Evolutionary conservation across 176 grass and related monocot genomes (phyloP), one percentile per base, ranked within the genome.

Genomic region (Luzula sylvatica): DNA sequence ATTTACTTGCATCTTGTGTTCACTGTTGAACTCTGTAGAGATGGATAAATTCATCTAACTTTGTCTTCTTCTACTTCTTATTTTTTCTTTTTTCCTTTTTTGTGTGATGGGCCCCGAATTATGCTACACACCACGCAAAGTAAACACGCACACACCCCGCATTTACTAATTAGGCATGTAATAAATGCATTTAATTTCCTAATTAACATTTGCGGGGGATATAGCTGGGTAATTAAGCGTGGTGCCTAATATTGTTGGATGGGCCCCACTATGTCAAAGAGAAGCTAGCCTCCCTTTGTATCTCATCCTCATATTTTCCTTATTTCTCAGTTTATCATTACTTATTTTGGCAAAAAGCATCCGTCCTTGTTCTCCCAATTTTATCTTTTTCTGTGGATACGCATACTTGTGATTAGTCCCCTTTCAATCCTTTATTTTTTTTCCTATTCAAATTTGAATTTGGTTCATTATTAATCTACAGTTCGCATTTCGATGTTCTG

Each of bases 221-320:
- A n/a, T n/a, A n/a, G n/a, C n/a, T n/a, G n/a, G n/a, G n/a, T n/a
- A n/a, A n/a, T n/a, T n/a, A n/a, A n/a, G n/a, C n/a, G n/a, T n/a
- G n/a, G n/a, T n/a, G n/a, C n/a, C n/a, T n/a, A n/a, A n/a, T n/a
- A n/a, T n/a, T n/a, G n/a, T n/a, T n/a, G n/a, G n/a, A 25, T 35
- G 26, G 26, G 46, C 24, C 43, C 30, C 30, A 35, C 30, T 35
- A 64, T 49, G 6, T 64, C n/a, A 64, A 64, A 64, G 59, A 41
- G n/a, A n/a, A n/a, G n/a, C n/a, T n/a, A 49, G 60, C 60, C 60
- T 50, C 60, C 60, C 60, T 35, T 64, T 64, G 43, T 48, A 47
- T 64, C 60, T 64, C 60, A 24, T 64, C 43, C 60, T 64, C 60
- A 24, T 32, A 64, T 50, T 64, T 64, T 64, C 14, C 24, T 43